Evolutionary conservation across 2,329 filamentous ascomycete species (phyloP), one percentile per base, ranked within the genome.

Genomic region (Rhexocercosporidium sp.): DNA sequence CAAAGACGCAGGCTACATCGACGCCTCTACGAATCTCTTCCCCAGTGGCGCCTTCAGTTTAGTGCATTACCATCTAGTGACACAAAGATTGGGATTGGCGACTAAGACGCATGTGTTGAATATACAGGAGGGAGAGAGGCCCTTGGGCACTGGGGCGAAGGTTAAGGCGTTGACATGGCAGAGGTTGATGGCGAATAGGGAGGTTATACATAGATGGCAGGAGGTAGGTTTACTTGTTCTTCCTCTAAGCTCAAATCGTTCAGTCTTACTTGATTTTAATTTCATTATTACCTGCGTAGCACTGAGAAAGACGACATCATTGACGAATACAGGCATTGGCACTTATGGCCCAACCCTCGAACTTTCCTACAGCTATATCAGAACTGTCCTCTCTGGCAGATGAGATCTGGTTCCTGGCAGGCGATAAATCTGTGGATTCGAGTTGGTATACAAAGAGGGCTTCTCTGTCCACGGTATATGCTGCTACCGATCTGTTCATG

Each of bases 401-500:
- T 78, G 96, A 99, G 79, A 96, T 99, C 61, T 92, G 92, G 85
- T 94, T 92, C 75, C 87, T 97, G 3, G 88, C 95, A 0, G 93
- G 93, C 60, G 96, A 98, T 79, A 84, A 82, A 25, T 86, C 90
- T 25, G 92, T 97, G 68, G 94, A 98, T 79, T 86, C 88, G 3
- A 90, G 89, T 4, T 99, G 96, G 96, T 99, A 99, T 74, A 89
- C 89, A 1, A 91, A 90, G 77, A 84, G 90, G 3, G 84, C 88
- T 9, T 85, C 83, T 0, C 78, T 92, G 27, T 84, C 87, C 0
- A 84, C 85, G 1, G 84, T 92, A n/a, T 93, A 92, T 76, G 93
- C 93, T 61, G 88, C 90, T 39, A 86, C 90, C 65, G 96, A 99
- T 80, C 83, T 97, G 5, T 97, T 94, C 81, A 97, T 98, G 94